These are phyloP conservation scores for Chaetomiaceae sp. DNA, from an alignment of 2,329 filamentous ascomycete species.

Conservation along the genomic window DNA sequence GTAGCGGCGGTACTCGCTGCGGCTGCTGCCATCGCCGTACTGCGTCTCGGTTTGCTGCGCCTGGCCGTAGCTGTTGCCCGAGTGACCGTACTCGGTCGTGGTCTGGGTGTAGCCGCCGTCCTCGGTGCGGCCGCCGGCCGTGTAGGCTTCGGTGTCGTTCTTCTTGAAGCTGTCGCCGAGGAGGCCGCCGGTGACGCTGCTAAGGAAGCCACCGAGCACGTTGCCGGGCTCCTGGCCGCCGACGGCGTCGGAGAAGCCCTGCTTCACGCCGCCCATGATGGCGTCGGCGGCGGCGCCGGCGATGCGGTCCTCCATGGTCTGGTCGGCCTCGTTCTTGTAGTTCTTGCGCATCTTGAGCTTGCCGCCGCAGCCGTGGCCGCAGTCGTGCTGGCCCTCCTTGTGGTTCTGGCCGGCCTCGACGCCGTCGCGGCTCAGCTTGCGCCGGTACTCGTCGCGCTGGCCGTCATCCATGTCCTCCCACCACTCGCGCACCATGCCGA, in stretches of 20 bases:
- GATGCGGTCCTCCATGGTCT: slow-evolving; percentile 52
- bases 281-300: slow-evolving; percentile 51
- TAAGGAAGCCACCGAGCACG: slow-evolving; percentile 65
- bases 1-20: slow-evolving; percentile 57
- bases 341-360: slow-evolving; percentile 75
- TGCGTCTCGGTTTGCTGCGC: slow-evolving; percentile 56
- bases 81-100: slow-evolving; percentile 57
- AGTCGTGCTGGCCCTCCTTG: slow-evolving; percentile 77
- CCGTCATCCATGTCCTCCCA: slow-evolving; percentile 63
- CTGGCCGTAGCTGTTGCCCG: slow-evolving; percentile 54
- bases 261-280: slow-evolving; percentile 54
- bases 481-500: slow-evolving; percentile 75
- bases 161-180: slow-evolving; percentile 40
- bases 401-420: slow-evolving; percentile 77
- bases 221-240: slow-evolving; percentile 44
- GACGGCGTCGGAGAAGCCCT: slow-evolving; percentile 45
- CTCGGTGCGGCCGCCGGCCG: slow-evolving; percentile 45
- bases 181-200: slow-evolving; percentile 58
- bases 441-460: slow-evolving; percentile 62
- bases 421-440: slow-evolving; percentile 72
- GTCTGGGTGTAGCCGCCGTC: slow-evolving; percentile 59
- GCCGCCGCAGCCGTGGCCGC: slow-evolving; percentile 74
- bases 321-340: slow-evolving; percentile 41
- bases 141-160: slow-evolving; percentile 48
- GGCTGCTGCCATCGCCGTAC: slow-evolving; percentile 52